A percentile compares a stretch with the other conserved stretches of the same genome.
Evolutionary conservation across 2,329 filamentous ascomycete species (phyloP).

Genomic region (Claviceps pazoutovae): DNA sequence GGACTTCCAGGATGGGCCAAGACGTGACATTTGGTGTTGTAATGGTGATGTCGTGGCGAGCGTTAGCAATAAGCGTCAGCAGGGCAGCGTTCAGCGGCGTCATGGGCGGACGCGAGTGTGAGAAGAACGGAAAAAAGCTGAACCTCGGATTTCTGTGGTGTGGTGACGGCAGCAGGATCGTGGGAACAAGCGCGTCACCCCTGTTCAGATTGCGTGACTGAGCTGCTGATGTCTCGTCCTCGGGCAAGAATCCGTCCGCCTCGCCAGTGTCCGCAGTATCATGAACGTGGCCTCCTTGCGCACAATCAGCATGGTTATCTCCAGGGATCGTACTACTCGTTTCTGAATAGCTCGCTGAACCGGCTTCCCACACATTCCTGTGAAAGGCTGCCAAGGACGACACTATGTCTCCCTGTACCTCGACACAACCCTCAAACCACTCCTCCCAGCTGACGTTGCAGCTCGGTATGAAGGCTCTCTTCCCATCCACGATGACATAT

Average conservation of each 20-base stretch:
- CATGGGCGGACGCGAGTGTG: constrained; percentile 33
- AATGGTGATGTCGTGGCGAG: constrained; percentile 47
- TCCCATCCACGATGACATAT: constrained; percentile 59
- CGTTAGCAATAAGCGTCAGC: constrained; percentile 44
- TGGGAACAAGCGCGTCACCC: constrained; percentile 24
- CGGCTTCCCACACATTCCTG: constrained; percentile 46
- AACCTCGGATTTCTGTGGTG: constrained; percentile 58
- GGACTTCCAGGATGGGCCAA: constrained; percentile 43
- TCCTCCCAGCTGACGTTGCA: constrained; percentile 78
- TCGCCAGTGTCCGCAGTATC: not conserved
- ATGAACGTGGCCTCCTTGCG: not conserved
- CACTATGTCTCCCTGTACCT: constrained; percentile 49
- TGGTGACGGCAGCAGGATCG: constrained; percentile 58
- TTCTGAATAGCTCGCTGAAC: constrained; percentile 5
- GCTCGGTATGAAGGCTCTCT: constrained; percentile 55
- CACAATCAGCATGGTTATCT: not conserved
- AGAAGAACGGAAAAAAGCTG: constrained; percentile 41
- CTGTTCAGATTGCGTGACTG: constrained; percentile 15
- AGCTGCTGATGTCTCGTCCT: constrained; percentile 13
- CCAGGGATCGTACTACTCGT: not conserved
- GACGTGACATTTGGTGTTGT: constrained; percentile 70
- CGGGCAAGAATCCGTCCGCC: constrained; percentile 5
- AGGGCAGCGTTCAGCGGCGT: constrained; percentile 57
- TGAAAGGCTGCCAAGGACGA: constrained; percentile 53
- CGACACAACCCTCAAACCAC: constrained; percentile 73